phyloP scores from a whole-genome alignment of 345 rosid genomes.

The Mangifera indica region DNA sequence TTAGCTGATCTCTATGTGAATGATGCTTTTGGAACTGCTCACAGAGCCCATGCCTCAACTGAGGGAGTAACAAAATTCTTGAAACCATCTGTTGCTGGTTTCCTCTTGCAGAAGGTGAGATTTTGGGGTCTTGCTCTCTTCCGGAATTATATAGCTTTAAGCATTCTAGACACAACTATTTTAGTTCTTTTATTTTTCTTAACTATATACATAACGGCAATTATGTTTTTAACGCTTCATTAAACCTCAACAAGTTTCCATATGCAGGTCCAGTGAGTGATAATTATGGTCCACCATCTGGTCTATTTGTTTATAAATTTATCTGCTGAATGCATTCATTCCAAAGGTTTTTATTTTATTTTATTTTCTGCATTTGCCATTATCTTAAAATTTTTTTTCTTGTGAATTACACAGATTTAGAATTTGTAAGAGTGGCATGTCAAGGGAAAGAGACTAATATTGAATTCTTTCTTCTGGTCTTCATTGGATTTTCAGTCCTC shows the following conservation, averaged over 20 bases:
- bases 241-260: background rate
- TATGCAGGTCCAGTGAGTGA: background rate
- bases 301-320: background rate
- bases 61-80: constrained; percentile 86
- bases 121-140: background rate
- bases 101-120: constrained; percentile 90
- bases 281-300: background rate
- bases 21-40: constrained; percentile 97
- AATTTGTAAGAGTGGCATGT: background rate
- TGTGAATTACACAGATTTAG: background rate
- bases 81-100: constrained; percentile 96
- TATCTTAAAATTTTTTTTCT: background rate
- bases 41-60: constrained; percentile 96
- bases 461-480: background rate
- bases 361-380: background rate
- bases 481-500: background rate
- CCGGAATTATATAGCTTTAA: background rate
- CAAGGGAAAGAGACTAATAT: background rate
- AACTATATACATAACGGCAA: background rate
- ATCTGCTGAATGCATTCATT: background rate
- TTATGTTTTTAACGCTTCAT: background rate
- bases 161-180: background rate
- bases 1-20: constrained; percentile 89
- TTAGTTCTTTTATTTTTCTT: background rate
- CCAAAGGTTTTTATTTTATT: background rate